phyloP scores from a whole-genome alignment of 768 basidiomycete species.

The Russula lepida region DNA sequence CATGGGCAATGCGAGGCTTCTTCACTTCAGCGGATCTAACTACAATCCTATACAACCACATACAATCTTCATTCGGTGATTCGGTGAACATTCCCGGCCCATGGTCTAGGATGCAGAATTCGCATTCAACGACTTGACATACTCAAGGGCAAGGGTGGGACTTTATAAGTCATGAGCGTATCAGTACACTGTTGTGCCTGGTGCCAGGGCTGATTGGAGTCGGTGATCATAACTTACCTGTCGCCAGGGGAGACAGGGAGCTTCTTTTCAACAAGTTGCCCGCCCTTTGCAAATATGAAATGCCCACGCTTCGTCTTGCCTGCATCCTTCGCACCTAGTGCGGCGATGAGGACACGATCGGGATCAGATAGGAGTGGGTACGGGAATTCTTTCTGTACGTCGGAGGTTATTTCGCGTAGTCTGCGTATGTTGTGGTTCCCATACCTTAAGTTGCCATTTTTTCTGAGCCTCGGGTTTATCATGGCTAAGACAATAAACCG shows the following conservation, averaged over 20 bases:
- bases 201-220: background rate
- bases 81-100: background rate
- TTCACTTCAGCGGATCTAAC: background rate
- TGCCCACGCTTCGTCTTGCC: constrained; percentile 87
- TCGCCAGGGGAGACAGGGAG: constrained; percentile 82
- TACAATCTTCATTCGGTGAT: background rate
- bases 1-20: background rate
- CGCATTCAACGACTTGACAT: constrained; percentile 41
- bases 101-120: constrained; percentile 2
- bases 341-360: constrained; percentile 68
- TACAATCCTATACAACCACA: background rate
- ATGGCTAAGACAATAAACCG: constrained; percentile 77
- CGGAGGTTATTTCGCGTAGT: constrained; percentile 3
- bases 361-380: constrained; percentile 87
- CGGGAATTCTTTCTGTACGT: constrained; percentile 63
- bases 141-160: constrained; percentile 56
- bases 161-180: constrained; percentile 29
- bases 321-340: constrained; percentile 59
- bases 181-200: background rate
- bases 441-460: constrained; percentile 83
- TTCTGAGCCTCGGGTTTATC: constrained; percentile 66
- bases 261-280: constrained; percentile 77
- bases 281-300: constrained; percentile 89
- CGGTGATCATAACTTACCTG: constrained; percentile 45
- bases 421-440: constrained; percentile 17